Base-by-base conservation (phyloP, 192 early-diverging fungal genomes). In the Piromyces sp. region DNA sequence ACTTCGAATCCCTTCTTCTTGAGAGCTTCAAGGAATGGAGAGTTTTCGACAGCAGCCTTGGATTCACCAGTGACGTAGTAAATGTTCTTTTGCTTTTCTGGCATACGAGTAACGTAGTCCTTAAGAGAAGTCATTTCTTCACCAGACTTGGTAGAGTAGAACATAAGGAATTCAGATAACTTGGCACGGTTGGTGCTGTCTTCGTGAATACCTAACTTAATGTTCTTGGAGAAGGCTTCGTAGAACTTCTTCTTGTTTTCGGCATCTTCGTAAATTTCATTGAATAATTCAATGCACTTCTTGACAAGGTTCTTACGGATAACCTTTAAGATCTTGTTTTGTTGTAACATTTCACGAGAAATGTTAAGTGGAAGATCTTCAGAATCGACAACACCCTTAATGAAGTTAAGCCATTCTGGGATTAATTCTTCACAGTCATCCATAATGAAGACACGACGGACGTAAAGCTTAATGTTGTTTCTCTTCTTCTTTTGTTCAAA, bases 391-490 rank as follows among this genome's bases (percentile, higher is more conserved):
- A 99, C 94, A 89, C 96, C 98, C 95, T 98, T 97, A 94, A 99
- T 90, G 87, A 99, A 99, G 88, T 92, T 94, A 86, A 99, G 92
- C 94, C 95, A 99, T 89, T 98, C 96, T 85, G 98, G 98, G 85
- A 99, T 96, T 84, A 99, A 89, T 84, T 99, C 97, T 86, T 97
- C 96, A 90, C 95, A 97, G 92, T 99, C 96, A 87, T 99, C 97
- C 95, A 97, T 98, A 89, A 99, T 99, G 91, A 99, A 98, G 84
- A 99, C 98, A 85, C 97, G 96, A 86, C 96, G 96, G 85, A 98
- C 97, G 88, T 98, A 99, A 83, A 99, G 92, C 92, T 98, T 98
- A 93, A 99, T 98, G 95, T 98, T 98, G 94, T 97, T 97, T 87
- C 96, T 94, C 94, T 98, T 98, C 95, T 97, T 97, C 93, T 96